A percentile compares a stretch with the other conserved stretches of the same genome.
These are phyloP conservation scores for Tillandsia fasciculata DNA, from an alignment of 176 grass and related monocot species.

Conservation along the genomic window DNA sequence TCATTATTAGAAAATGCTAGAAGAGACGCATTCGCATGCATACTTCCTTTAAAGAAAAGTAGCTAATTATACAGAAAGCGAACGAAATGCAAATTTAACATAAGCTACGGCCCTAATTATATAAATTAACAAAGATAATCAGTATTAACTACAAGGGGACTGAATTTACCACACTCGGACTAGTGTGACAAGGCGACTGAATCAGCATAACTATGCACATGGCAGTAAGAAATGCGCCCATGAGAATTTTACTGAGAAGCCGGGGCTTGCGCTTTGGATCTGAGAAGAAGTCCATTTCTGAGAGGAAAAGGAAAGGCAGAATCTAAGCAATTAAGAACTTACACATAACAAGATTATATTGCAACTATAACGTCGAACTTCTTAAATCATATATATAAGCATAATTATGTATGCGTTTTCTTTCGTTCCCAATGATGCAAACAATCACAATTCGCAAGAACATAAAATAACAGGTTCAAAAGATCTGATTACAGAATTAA, in stretches of 20 bases:
- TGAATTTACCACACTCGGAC: constrained; percentile 42
- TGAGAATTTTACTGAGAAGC: constrained; percentile 59
- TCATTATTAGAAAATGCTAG: too few species aligned
- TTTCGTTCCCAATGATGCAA: too few species aligned
- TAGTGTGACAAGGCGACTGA: constrained; percentile 57
- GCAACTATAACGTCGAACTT: background rate
- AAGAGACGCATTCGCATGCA: too few species aligned
- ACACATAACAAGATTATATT: background rate
- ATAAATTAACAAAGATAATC: background rate
- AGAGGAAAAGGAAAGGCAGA: background rate
- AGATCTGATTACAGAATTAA: too few species aligned
- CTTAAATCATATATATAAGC: too few species aligned
- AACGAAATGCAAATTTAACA: too few species aligned
- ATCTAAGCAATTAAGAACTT: background rate
- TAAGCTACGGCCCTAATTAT: too few species aligned
- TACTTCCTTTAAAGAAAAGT: too few species aligned
- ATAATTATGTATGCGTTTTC: too few species aligned
- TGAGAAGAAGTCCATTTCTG: constrained; percentile 78
- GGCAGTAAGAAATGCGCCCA: constrained; percentile 46
- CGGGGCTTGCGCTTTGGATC: constrained; percentile 69
- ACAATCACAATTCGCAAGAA: too few species aligned
- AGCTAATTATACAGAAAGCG: too few species aligned
- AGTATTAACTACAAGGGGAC: background rate
- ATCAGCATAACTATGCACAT: constrained; percentile 82
- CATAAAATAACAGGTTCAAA: too few species aligned